Evolutionary conservation across 176 grass and related monocot genomes (phyloP).

Genomic region (Ampelocalamus luodianensis): DNA sequence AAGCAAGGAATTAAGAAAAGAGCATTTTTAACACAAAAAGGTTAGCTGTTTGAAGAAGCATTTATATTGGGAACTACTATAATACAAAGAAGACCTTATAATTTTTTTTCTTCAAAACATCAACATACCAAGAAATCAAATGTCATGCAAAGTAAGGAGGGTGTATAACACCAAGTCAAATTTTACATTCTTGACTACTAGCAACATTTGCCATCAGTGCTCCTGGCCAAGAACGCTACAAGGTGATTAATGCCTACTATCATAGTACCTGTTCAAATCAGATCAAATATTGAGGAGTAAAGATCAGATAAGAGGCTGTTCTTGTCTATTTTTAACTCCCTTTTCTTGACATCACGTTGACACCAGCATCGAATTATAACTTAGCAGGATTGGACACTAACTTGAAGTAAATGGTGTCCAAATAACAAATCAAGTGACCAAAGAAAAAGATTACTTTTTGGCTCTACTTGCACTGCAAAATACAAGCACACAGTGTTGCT

Average conservation of each 20-base stretch:
- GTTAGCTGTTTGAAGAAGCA: not conserved
- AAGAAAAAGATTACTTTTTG: not conserved
- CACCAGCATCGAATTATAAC: not conserved
- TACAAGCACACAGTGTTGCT: not conserved
- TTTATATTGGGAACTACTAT: not conserved
- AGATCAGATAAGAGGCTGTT: not conserved
- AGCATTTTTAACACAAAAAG: not conserved
- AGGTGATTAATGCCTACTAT: not conserved
- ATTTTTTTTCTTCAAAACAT: not conserved
- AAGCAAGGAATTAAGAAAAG: not conserved
- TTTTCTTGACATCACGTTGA: not conserved
- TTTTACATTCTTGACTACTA: conserved; percentile 20
- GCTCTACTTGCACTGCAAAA: not conserved
- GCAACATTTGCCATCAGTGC: conserved; percentile 10
- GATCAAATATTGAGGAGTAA: not conserved
- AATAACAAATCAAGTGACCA: not conserved
- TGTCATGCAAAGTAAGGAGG: not conserved
- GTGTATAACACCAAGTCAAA: not conserved
- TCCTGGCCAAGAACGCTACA: not conserved
- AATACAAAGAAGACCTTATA: not conserved
- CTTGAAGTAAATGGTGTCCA: not conserved
- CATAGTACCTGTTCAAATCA: conserved; percentile 5
- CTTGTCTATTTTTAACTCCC: not conserved
- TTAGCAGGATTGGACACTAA: not conserved
- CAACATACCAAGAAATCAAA: not conserved